Base-by-base conservation (phyloP, 1,284 basidiomycete genomes). In the Rhodotorula sp. region DNA sequence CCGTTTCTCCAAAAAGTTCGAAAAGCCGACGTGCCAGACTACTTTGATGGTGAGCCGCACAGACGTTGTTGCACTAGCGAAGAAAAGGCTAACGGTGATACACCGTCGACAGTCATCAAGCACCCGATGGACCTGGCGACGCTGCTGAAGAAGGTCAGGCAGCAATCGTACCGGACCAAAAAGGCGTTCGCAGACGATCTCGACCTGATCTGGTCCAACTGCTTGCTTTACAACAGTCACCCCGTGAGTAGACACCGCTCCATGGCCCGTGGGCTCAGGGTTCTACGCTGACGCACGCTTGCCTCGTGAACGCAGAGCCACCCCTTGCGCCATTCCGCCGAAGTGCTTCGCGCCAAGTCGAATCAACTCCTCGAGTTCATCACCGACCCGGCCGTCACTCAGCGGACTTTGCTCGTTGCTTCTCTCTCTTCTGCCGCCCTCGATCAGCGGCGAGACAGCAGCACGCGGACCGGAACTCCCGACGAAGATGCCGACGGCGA, bases 141-240 rank as follows among this genome's bases (percentile, higher is more conserved):
- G 54, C 95, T 99, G 68, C 89, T 93, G 54, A 82, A 83, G 22
- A 93, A 91, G 80, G 81, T 99, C 51, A 88, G 93, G 66, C 83
- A 84, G 64, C 88, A 91, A 64, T 84, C 86, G 71, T 99, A 99
- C 80, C 86, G 95, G 83, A 91, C 87, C 65, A 98, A 99, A 83
- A 85, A 87, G 71, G 91, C 95, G 78, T 99, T 99, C 81, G 89
- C 89, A 72, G 88, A 90, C 71, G 96, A 99, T 81, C 83, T 99
- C 57, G 91, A 95, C 76, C 86, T 96, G 71, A 98, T 99, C 76
- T 99, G 95, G 95, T 87, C 89, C 65, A 99, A 99, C 78, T 98
- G 95, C 80, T 86, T 91, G 76, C 87, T 86, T 18, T 99, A 98
- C 82, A 99, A 99, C 80, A 89, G 90, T 33, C 86, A 88, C 24